phyloP scores from a whole-genome alignment of 2,329 filamentous ascomycete species.

The Cercospora berteroae region DNA sequence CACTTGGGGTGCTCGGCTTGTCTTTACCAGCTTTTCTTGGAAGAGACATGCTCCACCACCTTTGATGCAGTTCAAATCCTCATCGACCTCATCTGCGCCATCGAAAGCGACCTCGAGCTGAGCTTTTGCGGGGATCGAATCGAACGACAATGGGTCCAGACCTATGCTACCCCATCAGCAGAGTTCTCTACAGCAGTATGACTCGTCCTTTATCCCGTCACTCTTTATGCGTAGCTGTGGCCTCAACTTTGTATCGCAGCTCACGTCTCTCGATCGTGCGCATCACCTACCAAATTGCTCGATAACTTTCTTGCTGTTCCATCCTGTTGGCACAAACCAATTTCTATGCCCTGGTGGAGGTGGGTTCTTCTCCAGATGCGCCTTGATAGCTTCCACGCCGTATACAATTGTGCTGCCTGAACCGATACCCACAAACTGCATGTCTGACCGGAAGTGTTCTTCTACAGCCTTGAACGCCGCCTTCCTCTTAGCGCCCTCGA shows the following conservation, averaged over 20 bases:
- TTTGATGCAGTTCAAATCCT: constrained; percentile 94
- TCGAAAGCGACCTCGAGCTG: constrained; percentile 90
- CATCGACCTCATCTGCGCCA: constrained; percentile 94
- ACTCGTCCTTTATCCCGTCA: background rate
- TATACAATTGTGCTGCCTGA: constrained; percentile 80
- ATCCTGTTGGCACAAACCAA: constrained; percentile 88
- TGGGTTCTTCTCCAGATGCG: constrained; percentile 49
- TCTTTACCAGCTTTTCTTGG: constrained; percentile 76
- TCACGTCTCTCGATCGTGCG: background rate
- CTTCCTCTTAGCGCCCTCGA: constrained; percentile 72
- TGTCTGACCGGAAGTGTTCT: constrained; percentile 64
- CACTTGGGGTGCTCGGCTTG: constrained; percentile 23
- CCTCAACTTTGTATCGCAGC: background rate
- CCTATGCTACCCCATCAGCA: constrained; percentile 35
- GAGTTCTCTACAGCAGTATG: background rate
- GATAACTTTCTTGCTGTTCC: constrained; percentile 85
- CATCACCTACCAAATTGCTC: constrained; percentile 57
- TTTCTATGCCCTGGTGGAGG: constrained; percentile 58
- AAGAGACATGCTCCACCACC: constrained; percentile 96
- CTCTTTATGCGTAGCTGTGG: background rate
- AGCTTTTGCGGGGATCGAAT: constrained; percentile 63
- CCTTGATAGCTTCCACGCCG: constrained; percentile 75
- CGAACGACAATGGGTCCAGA: constrained; percentile 72
- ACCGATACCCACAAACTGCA: constrained; percentile 72
- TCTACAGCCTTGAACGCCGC: constrained; percentile 72